phyloP scores from a whole-genome alignment of 2,329 filamentous ascomycete genomes.

The Aureobasidium sp. region DNA sequence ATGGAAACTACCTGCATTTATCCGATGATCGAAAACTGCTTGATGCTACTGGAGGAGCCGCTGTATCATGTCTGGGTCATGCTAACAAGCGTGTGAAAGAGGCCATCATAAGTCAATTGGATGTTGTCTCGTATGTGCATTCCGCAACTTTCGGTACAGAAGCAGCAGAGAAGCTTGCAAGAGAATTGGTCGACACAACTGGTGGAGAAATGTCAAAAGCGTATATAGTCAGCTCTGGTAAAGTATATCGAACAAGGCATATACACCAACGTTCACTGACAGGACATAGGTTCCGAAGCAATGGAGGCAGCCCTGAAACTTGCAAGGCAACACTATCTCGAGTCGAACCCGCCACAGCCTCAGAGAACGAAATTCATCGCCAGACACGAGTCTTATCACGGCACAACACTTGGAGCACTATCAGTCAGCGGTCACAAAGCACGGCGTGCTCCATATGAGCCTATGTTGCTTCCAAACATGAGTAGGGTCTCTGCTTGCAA shows the following conservation, averaged over 20 bases:
- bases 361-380: constrained; percentile 54
- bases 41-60: constrained; percentile 66
- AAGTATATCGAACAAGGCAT: not conserved
- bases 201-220: constrained; percentile 44
- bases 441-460: constrained; percentile 54
- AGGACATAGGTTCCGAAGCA: constrained; percentile 40
- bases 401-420: constrained; percentile 59
- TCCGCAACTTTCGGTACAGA: constrained; percentile 50
- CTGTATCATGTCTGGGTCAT: constrained; percentile 63
- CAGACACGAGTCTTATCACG: constrained; percentile 60
- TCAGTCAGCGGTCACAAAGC: constrained; percentile 54
- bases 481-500: constrained; percentile 59
- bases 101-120: constrained; percentile 53
- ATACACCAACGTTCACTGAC: too few relatives aligned
- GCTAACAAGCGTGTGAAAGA: constrained; percentile 51
- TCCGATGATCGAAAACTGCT: constrained; percentile 42
- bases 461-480: constrained; percentile 47
- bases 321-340: constrained; percentile 54
- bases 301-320: constrained; percentile 62
- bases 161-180: constrained; percentile 45
- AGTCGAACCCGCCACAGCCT: constrained; percentile 36
- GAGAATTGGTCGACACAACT: constrained; percentile 41
- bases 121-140: constrained; percentile 50
- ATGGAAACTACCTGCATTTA: constrained; percentile 45
- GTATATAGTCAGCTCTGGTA: constrained; percentile 45